Evolutionary conservation across 441 rosid species (phyloP).

Genomic region (Gossypium davidsonii): DNA sequence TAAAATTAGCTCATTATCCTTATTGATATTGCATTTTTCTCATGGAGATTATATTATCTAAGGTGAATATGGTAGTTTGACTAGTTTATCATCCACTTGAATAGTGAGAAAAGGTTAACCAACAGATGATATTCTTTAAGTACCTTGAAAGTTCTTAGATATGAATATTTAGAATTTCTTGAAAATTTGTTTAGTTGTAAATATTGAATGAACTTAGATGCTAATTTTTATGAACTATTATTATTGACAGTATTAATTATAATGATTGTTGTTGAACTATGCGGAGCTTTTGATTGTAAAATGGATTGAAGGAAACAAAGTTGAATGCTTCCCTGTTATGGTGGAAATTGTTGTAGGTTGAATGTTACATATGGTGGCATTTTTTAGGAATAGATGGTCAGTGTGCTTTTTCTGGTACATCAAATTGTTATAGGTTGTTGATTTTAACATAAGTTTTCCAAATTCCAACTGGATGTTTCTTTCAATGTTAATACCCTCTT

Average conservation of each 20-base stretch:
- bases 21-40: neutral
- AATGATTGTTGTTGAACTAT: neutral
- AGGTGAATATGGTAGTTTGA: neutral
- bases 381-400: neutral
- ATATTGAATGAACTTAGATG: constrained; percentile 1
- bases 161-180: neutral
- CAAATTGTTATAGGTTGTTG: neutral
- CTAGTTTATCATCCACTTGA: neutral
- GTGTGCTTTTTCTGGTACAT: neutral
- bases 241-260: neutral
- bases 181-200: neutral
- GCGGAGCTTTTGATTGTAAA: neutral
- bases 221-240: neutral
- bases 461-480: neutral
- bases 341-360: neutral
- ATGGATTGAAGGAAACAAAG: neutral
- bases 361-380: neutral
- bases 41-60: neutral
- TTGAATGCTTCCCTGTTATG: neutral
- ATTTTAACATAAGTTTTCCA: constrained; percentile 1
- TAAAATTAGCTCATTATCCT: neutral
- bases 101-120: neutral
- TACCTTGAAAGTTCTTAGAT: neutral
- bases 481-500: neutral
- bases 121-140: neutral